Percentiles rank a stretch among this genome's conserved stretches.
Evolutionary conservation across 2,329 filamentous ascomycete genomes (phyloP).

Genomic region (Venturia carpophila): DNA sequence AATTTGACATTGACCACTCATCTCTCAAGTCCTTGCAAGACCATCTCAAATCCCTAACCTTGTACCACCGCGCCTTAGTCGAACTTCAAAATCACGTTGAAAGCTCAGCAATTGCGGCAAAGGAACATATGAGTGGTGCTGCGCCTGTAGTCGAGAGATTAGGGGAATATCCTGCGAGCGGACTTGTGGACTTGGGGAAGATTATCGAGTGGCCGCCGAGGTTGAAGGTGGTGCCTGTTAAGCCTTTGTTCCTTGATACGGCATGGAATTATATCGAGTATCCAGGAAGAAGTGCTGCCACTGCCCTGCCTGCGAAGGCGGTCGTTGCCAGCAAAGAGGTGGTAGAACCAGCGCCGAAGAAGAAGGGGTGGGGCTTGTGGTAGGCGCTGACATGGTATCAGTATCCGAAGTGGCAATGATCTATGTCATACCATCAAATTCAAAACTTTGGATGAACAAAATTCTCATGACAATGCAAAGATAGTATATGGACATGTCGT

Average conservation of each 20-base stretch:
- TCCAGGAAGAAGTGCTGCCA: constrained; percentile 44
- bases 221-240: constrained; percentile 75
- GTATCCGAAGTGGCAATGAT: too few species aligned
- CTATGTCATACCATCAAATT: constrained; percentile 20
- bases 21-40: constrained; percentile 53
- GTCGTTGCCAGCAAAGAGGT: not conserved
- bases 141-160: constrained; percentile 67
- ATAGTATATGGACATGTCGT: constrained; percentile 2
- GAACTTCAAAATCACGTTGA: constrained; percentile 62
- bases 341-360: constrained; percentile 21
- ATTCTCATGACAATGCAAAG: constrained; percentile 19
- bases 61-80: constrained; percentile 76
- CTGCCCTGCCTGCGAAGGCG: not conserved
- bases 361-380: constrained; percentile 28
- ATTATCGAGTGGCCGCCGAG: constrained; percentile 82
- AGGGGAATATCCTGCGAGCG: constrained; percentile 62
- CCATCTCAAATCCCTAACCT: constrained; percentile 62
- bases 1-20: constrained; percentile 56
- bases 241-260: constrained; percentile 91
- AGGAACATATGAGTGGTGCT: constrained; percentile 36
- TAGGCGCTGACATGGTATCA: constrained; percentile 19
- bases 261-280: constrained; percentile 98
- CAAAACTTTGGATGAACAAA: constrained; percentile 23
- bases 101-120: constrained; percentile 41
- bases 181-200: constrained; percentile 62